Percentiles rank a stretch among this genome's conserved stretches.
phyloP scores from a whole-genome alignment of 148 eudicot genomes.

The Rhododendron henanense region DNA sequence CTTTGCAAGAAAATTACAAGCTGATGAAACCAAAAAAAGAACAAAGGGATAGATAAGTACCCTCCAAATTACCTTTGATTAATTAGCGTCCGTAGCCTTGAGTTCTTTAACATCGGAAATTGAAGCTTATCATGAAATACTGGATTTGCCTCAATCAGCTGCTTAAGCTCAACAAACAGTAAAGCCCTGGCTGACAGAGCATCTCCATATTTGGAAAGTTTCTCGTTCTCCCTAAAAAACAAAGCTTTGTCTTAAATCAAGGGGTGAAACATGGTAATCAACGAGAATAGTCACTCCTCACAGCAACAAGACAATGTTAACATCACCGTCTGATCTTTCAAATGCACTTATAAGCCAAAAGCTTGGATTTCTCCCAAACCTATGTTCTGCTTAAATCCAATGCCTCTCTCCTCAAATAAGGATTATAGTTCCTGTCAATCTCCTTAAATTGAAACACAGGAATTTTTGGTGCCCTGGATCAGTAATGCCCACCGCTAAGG shows the following conservation, averaged over 20 bases:
- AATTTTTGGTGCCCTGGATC: background rate
- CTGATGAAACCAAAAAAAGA: background rate
- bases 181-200: slow-evolving; percentile 67
- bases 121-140: slow-evolving; percentile 65
- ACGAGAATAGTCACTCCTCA: background rate
- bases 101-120: slow-evolving; percentile 65
- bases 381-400: background rate
- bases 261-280: background rate
- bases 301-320: background rate
- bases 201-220: slow-evolving; percentile 70
- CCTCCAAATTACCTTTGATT: slow-evolving; percentile 58
- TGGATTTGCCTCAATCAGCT: slow-evolving; percentile 80
- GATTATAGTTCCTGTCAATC: background rate
- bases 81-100: slow-evolving; percentile 66
- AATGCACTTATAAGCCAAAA: background rate
- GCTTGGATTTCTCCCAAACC: background rate
- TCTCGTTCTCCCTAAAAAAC: slow-evolving; percentile 52
- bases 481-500: background rate
- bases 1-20: background rate
- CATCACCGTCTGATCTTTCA: background rate
- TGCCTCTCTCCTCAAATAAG: background rate
- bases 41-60: background rate
- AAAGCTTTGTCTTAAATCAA: background rate
- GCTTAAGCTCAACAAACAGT: slow-evolving; percentile 67
- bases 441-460: background rate